Conservation (phyloP, 768 basidiomycete species). For the Trametes villosa region DNA sequence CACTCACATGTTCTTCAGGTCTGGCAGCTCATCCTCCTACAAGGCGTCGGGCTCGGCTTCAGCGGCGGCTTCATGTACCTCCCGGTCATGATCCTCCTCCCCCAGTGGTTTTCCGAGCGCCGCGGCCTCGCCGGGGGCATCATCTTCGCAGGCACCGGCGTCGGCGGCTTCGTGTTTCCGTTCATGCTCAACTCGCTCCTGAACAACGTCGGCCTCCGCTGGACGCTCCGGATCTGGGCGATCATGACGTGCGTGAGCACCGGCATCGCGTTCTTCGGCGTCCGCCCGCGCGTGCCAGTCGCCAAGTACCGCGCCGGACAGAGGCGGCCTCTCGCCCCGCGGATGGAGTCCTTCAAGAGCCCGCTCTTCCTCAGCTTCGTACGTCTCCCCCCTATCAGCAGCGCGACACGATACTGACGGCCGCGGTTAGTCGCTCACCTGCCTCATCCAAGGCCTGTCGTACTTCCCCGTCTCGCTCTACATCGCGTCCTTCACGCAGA, state of each 20-base stretch:
- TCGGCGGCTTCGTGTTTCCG: conserved; percentile 30
- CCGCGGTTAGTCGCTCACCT: conserved; percentile 20
- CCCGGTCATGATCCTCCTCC: conserved; percentile 24
- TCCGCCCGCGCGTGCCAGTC: conserved; percentile 28
- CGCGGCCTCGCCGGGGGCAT: conserved; percentile 29
- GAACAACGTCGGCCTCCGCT: conserved; percentile 22
- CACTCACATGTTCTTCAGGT: conserved; percentile 12
- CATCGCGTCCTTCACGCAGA: conserved; percentile 30
- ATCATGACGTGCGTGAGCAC: conserved; percentile 20
- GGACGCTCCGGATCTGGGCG: conserved; percentile 30
- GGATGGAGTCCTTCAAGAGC: conserved; percentile 25
- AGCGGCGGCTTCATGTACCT: conserved; percentile 24
- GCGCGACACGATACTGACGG: not conserved
- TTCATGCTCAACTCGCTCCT: conserved; percentile 27
- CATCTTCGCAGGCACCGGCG: conserved; percentile 30
- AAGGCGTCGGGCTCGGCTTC: conserved; percentile 29
- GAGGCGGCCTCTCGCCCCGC: conserved; percentile 21
- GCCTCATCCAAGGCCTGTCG: conserved; percentile 29
- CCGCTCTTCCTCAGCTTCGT: conserved; percentile 28
- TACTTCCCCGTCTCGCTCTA: conserved; percentile 34
- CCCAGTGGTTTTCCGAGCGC: conserved; percentile 30
- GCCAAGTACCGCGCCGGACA: conserved; percentile 21
- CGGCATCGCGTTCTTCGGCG: conserved; percentile 22
- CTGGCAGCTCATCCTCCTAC: conserved; percentile 29
- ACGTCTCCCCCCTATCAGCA: not conserved